Percentiles rank a stretch among this genome's conserved stretches.
Conservation (phyloP, 768 basidiomycete species). For the Leccinum disarticulatum region DNA sequence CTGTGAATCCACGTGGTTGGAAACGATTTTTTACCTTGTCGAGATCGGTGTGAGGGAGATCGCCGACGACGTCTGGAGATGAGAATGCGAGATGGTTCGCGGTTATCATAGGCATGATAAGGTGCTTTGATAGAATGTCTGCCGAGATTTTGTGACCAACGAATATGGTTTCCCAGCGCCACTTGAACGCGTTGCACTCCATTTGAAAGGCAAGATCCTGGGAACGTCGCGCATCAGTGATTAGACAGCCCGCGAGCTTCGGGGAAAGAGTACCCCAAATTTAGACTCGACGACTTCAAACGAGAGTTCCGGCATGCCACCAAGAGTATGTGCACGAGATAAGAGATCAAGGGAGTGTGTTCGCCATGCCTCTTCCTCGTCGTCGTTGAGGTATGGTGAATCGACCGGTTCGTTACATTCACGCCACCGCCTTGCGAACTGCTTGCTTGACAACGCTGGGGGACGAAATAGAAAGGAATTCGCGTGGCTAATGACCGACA, state of each 20-base stretch:
- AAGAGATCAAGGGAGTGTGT: slow-evolving; percentile 53
- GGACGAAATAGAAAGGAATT: slow-evolving; percentile 14
- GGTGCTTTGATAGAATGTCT: slow-evolving; percentile 74
- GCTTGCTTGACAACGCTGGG: slow-evolving; percentile 53
- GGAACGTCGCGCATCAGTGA: slow-evolving; percentile 15
- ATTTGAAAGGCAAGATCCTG: slow-evolving; percentile 71
- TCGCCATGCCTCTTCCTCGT: slow-evolving; percentile 66
- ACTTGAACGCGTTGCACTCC: slow-evolving; percentile 61
- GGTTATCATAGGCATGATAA: slow-evolving; percentile 75
- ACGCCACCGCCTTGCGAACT: slow-evolving; percentile 71
- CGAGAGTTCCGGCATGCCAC: slow-evolving; percentile 51
- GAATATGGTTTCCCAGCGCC: slow-evolving; percentile 76
- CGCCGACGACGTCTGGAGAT: slow-evolving; percentile 55
- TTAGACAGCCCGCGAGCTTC: slow-evolving; percentile 2
- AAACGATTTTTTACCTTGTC: slow-evolving; percentile 52
- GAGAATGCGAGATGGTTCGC: slow-evolving; percentile 66
- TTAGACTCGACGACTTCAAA: slow-evolving; percentile 61
- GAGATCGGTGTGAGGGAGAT: slow-evolving; percentile 55
- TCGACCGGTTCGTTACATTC: slow-evolving; percentile 46
- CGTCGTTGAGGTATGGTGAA: slow-evolving; percentile 29
- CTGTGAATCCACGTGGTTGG: slow-evolving; percentile 6
- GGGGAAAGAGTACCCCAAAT: slow-evolving; percentile 48
- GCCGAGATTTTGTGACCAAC: slow-evolving; percentile 65
- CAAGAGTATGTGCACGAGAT: slow-evolving; percentile 60
- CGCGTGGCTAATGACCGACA: slow-evolving; percentile 23